Conservation (phyloP, 148 eudicot genomes). For the Rheum nobile region DNA sequence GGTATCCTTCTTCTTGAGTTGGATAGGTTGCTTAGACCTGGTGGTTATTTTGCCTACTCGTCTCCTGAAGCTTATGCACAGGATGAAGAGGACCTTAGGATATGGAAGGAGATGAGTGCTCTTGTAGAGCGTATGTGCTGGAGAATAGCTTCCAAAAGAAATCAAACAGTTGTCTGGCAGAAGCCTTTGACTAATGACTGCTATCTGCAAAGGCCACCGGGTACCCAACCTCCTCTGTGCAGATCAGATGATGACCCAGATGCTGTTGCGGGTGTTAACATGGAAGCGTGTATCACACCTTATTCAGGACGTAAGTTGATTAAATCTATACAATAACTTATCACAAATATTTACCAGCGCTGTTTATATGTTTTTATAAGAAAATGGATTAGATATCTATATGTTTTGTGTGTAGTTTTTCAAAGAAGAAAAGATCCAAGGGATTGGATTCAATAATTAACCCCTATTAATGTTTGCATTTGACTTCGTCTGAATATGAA, state of each 20-base stretch:
- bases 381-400: background rate
- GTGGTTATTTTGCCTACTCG: conserved; percentile 14
- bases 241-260: conserved; percentile 13
- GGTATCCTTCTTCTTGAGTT: conserved; percentile 14
- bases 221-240: conserved; percentile 12
- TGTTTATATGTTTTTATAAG: background rate
- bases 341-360: background rate
- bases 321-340: conserved; percentile 3
- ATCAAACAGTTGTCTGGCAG: conserved; percentile 13
- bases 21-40: conserved; percentile 12
- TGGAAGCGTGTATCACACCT: conserved; percentile 14
- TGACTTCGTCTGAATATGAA: too few relatives aligned
- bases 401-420: background rate
- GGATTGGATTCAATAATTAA: too few relatives aligned
- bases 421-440: background rate
- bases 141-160: conserved; percentile 7
- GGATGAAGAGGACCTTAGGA: conserved; percentile 12
- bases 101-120: conserved; percentile 12
- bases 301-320: conserved; percentile 12
- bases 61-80: conserved; percentile 18
- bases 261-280: conserved; percentile 9
- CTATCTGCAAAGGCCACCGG: conserved; percentile 7
- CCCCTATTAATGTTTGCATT: too few relatives aligned
- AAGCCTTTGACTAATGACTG: conserved; percentile 14
- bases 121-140: conserved; percentile 14